Evolutionary conservation across 2,329 filamentous ascomycete species (phyloP).

Genomic region (Aspergillus jensenii): DNA sequence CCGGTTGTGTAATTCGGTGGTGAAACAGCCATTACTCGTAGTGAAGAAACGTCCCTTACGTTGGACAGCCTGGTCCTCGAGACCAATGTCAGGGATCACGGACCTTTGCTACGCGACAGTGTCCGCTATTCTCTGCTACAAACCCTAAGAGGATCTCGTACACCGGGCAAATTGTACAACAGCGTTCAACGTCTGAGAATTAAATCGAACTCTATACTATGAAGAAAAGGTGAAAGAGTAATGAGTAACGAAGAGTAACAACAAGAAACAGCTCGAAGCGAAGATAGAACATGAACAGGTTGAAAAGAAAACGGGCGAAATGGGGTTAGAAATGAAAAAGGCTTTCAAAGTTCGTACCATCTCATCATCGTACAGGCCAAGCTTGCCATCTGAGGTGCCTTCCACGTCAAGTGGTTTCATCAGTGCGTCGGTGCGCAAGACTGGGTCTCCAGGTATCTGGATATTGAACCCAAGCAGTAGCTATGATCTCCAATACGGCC

Average conservation of each 20-base stretch:
- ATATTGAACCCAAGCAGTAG: background rate
- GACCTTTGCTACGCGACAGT: background rate
- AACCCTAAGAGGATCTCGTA: background rate
- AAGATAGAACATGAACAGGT: background rate
- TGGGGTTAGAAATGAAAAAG: conserved; percentile 4
- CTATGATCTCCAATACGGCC: background rate
- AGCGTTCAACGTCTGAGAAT: background rate
- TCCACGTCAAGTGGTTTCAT: conserved; percentile 9
- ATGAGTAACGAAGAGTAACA: background rate
- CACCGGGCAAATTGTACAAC: background rate
- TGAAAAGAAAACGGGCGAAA: background rate
- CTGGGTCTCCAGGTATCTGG: background rate
- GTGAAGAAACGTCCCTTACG: background rate
- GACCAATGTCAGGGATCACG: conserved; percentile 1
- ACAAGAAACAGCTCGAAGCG: background rate
- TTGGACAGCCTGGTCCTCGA: conserved; percentile 2
- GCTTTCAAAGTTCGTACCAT: conserved; percentile 18
- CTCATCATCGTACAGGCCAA: conserved; percentile 23
- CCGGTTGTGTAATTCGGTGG: conserved; percentile 1
- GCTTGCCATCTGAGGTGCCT: conserved; percentile 5
- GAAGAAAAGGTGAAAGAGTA: background rate
- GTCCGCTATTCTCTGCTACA: background rate
- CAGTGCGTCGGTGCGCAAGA: conserved; percentile 6
- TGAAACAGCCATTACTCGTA: conserved; percentile 3
- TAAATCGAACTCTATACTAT: conserved; percentile 11